These are phyloP conservation scores for Metahyphopichia silvanorum DNA, from an alignment of 805 yeast genomes.

Conservation along the genomic window DNA sequence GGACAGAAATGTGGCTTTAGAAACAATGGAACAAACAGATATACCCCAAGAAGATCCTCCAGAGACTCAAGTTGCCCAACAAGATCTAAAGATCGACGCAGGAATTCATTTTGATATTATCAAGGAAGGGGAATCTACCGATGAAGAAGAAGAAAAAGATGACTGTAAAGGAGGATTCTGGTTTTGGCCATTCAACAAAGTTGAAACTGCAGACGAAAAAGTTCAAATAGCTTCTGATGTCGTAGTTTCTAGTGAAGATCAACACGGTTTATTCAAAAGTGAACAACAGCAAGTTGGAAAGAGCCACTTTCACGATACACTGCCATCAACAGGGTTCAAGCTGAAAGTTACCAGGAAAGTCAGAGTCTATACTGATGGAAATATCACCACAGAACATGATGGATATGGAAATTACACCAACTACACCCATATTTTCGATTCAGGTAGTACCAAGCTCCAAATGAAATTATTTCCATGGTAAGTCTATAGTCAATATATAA, in stretches of 20 bases:
- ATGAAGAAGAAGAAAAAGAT: conserved; percentile 7
- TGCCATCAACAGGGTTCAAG: too few relatives aligned
- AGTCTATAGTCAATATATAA: background rate
- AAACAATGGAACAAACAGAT: background rate
- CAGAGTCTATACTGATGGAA: too few relatives aligned
- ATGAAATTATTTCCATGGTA: too few relatives aligned
- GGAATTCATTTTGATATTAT: conserved; percentile 13
- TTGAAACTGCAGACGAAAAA: conserved; percentile 5
- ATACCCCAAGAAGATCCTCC: background rate
- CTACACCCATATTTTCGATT: too few relatives aligned
- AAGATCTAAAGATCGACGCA: conserved; percentile 10
- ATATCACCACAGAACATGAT: too few relatives aligned
- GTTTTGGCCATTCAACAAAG: conserved; percentile 12
- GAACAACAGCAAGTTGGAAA: conserved; percentile 1
- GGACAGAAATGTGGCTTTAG: background rate
- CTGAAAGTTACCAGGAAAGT: too few relatives aligned
- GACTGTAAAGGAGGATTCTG: conserved; percentile 9
- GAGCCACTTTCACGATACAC: too few relatives aligned
- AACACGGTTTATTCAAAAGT: conserved; percentile 2
- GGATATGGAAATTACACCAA: too few relatives aligned
- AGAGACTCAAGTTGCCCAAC: background rate
- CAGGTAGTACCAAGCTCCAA: too few relatives aligned
- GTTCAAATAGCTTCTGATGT: conserved; percentile 5
- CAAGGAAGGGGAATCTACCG: conserved; percentile 6
- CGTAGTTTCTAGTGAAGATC: conserved; percentile 1